Evolutionary conservation across 1,284 basidiomycete species (phyloP).

Genomic region (Dichomitus squalens): DNA sequence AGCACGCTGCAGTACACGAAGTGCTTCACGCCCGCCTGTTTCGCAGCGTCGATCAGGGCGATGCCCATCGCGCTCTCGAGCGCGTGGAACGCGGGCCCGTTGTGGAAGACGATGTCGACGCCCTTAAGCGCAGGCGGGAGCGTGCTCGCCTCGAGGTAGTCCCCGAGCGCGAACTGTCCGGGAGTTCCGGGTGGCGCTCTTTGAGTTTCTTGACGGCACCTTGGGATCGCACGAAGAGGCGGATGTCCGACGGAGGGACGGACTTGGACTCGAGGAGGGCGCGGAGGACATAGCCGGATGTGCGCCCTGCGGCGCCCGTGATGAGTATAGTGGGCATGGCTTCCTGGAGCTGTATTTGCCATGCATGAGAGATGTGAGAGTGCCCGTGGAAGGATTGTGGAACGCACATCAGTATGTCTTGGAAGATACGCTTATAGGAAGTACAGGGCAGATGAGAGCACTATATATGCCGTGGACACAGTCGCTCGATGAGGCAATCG

Average conservation of each 20-base stretch:
- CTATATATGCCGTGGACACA: not conserved
- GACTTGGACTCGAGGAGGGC: slow-evolving; percentile 27
- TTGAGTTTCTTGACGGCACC: slow-evolving; percentile 22
- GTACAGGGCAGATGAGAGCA: not conserved
- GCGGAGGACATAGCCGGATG: slow-evolving; percentile 31
- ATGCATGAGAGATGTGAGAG: not conserved
- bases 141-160: slow-evolving; percentile 33
- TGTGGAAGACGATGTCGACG: slow-evolving; percentile 35
- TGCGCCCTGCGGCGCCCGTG: slow-evolving; percentile 35
- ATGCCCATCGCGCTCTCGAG: slow-evolving; percentile 38
- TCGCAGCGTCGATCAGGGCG: slow-evolving; percentile 40
- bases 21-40: slow-evolving; percentile 38
- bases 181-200: slow-evolving; percentile 18
- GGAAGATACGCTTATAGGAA: too few species aligned
- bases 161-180: slow-evolving; percentile 31
- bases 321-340: slow-evolving; percentile 29
- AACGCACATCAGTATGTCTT: too few species aligned
- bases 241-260: slow-evolving; percentile 22
- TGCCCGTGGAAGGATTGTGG: not conserved
- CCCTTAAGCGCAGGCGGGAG: slow-evolving; percentile 30
- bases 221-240: slow-evolving; percentile 32
- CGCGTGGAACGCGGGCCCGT: slow-evolving; percentile 32
- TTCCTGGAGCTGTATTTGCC: not conserved
- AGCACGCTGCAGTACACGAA: slow-evolving; percentile 42
- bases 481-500: too few species aligned